phyloP scores from a whole-genome alignment of 2,329 filamentous ascomycete genomes.

The Arthrobotrys sphaeroides region DNA sequence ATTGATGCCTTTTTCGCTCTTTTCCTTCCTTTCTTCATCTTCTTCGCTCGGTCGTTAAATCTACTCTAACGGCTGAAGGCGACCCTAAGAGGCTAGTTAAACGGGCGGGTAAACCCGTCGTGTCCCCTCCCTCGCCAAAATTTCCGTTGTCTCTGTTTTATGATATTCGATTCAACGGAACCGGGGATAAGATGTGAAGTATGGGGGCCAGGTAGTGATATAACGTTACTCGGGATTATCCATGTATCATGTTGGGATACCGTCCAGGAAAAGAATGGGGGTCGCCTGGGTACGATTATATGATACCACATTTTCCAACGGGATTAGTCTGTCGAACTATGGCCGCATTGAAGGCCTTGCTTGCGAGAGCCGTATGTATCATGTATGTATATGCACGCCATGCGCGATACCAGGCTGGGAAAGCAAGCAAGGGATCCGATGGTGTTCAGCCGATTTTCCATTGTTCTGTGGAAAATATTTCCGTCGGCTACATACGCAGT shows the following conservation, averaged over 20 bases:
- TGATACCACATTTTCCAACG: no score
- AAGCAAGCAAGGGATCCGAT: not conserved
- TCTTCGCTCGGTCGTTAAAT: no score
- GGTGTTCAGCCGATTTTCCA: not conserved
- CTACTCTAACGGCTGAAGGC: not conserved
- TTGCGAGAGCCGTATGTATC: not conserved
- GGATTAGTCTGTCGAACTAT: no score
- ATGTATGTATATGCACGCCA: not conserved
- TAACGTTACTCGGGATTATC: not conserved
- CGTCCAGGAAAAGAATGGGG: not conserved
- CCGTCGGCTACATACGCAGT: not conserved
- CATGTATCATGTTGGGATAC: not conserved
- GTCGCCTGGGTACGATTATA: no score
- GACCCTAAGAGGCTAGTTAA: not conserved
- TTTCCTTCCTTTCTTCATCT: no score
- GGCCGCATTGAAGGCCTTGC: no score
- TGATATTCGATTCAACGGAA: not conserved
- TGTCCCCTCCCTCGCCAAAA: not conserved
- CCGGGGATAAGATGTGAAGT: not conserved
- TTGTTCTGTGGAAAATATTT: constrained; percentile 6
- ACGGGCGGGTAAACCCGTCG: constrained; percentile 12
- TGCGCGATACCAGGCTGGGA: not conserved
- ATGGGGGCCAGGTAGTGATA: not conserved
- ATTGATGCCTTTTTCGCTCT: not conserved
- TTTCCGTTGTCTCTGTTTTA: not conserved